Percentiles rank a stretch among this genome's conserved stretches.
Conservation (phyloP, 768 basidiomycete species). For the Leccinum aurantiacum region DNA sequence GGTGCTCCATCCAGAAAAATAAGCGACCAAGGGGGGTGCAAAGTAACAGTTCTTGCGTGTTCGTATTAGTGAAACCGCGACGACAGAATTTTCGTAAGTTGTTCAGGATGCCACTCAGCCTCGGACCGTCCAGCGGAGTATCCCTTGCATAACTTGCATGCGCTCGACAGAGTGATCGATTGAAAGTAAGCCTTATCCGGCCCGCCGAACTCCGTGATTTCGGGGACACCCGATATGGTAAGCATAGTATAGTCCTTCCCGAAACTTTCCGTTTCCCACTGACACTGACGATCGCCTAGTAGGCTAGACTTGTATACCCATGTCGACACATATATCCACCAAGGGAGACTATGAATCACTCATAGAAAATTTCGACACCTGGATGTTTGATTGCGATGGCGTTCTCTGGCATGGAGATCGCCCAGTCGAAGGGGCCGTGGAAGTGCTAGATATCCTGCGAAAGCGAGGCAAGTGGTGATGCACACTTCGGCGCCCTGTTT, state of each 20-base stretch:
- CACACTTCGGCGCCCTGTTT: not conserved
- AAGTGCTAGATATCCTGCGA: slow-evolving; percentile 74
- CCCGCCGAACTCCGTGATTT: not conserved
- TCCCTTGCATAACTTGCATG: not conserved
- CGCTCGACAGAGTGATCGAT: not conserved
- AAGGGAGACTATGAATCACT: slow-evolving; percentile 47
- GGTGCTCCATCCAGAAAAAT: slow-evolving; percentile 2
- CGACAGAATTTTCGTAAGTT: not conserved
- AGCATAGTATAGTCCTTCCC: slow-evolving; percentile 12
- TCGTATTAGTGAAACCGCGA: not conserved
- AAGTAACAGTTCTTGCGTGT: not conserved
- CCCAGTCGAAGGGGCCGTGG: slow-evolving; percentile 72
- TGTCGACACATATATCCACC: slow-evolving; percentile 32
- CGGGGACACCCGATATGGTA: slow-evolving; percentile 25
- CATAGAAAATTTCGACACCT: slow-evolving; percentile 79
- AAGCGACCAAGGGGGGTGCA: not conserved
- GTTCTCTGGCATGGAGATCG: slow-evolving; percentile 89
- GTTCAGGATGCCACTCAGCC: not conserved
- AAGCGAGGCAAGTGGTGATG: slow-evolving; percentile 55
- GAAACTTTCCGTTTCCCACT: not conserved
- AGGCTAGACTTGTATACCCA: slow-evolving; percentile 17
- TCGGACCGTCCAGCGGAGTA: not conserved
- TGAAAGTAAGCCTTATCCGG: not conserved
- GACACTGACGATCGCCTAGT: not conserved
- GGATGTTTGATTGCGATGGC: slow-evolving; percentile 96